Evolutionary conservation across 441 rosid genomes (phyloP), one percentile per base, ranked within the genome.

Genomic region (Adansonia gregorii): DNA sequence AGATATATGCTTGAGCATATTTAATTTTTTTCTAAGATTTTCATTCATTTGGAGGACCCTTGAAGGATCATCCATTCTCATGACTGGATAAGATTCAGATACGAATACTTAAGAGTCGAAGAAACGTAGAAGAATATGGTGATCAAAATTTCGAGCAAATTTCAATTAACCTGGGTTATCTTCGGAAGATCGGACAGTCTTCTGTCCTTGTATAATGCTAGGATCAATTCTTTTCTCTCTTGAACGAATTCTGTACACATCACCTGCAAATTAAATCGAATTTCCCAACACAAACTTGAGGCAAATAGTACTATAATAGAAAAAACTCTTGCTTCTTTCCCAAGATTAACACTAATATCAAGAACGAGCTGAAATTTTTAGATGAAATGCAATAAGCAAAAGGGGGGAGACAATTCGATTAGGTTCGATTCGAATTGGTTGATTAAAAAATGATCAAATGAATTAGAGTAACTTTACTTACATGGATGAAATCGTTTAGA

Each of bases 181-280:
- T 85, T 88, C 3, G 97, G 93, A 73, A 92, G 92, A 81, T 89
- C 69, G 4, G 89, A 81, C 45, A 90, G 61, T 70, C 86, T 87
- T 77, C 95, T 90, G 72, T 83, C 92, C 79, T 86, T 91, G 74
- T 82, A 90, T 61, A 90, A 73, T 77, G 93, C 87, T 20, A 84
- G 81, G 46, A 93, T 84, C 86, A 93, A 72, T 78, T 88, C 93
- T 75, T 68, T 85, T 82, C 86, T 92, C 87, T 92, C 97, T 82
- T 88, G 85, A 74, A 81, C 82, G 80, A 83, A 76, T 31, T 92
- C 88, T 10, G 85, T 87, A 71, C 92, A 92, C 98, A 93, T 89
- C 45, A 87, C 96, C 96, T 93, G 86, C 71, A 63, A 83, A 68
- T 54, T 61, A 2, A 51, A 35, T 66, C 67, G 54, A 76, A 75